A percentile compares a stretch with the other conserved stretches of the same genome.
Conservation (phyloP, 768 basidiomycete genomes). For the Scleroderma citrinum region DNA sequence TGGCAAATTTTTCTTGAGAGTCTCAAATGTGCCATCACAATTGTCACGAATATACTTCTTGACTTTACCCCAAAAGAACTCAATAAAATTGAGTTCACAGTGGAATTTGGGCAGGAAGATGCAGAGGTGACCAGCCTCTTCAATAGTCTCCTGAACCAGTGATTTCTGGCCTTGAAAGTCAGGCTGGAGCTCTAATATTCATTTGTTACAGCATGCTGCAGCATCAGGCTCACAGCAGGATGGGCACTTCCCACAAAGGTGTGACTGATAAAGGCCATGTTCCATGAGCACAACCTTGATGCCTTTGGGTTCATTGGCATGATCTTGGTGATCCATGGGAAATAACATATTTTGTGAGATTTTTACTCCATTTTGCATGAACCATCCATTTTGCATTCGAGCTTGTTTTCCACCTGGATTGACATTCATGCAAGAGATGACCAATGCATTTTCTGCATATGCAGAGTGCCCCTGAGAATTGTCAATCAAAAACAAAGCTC, state of each 20-base stretch:
- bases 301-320: slow-evolving; percentile 28
- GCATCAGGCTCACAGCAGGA: not conserved
- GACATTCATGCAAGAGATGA: slow-evolving; percentile 16
- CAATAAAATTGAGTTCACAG: slow-evolving; percentile 7
- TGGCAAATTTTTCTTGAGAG: slow-evolving; percentile 18
- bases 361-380: slow-evolving; percentile 16
- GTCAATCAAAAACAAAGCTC: slow-evolving; percentile 35
- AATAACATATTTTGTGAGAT: slow-evolving; percentile 28
- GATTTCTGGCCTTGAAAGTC: slow-evolving; percentile 9
- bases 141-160: not conserved
- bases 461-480: not conserved
- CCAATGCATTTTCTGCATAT: slow-evolving; percentile 7
- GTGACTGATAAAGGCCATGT: slow-evolving; percentile 14
- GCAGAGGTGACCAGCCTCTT: not conserved
- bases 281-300: slow-evolving; percentile 26
- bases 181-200: slow-evolving; percentile 21
- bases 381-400: slow-evolving; percentile 25
- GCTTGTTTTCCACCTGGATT: slow-evolving; percentile 11
- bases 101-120: not conserved
- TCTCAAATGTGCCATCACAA: slow-evolving; percentile 20
- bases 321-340: slow-evolving; percentile 25
- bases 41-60: slow-evolving; percentile 19
- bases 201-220: slow-evolving; percentile 24
- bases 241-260: not conserved
- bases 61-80: slow-evolving; percentile 9